A percentile compares a stretch with the other conserved stretches of the same genome.
Conservation (phyloP, 192 early-diverging fungal genomes). For the Linnemannia exigua region DNA sequence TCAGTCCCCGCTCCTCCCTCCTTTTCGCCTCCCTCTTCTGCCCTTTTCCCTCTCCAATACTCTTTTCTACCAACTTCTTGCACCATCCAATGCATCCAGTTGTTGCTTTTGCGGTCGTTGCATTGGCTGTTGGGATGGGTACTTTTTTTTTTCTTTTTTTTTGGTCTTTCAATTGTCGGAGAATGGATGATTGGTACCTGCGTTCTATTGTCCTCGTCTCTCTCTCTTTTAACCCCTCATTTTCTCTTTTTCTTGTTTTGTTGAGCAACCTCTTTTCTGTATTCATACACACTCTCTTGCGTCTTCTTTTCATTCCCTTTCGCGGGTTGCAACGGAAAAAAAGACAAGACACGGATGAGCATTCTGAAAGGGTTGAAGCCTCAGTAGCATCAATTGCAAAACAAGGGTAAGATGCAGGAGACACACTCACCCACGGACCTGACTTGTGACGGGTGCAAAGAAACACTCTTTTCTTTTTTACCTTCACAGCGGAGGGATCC, state of each 20-base stretch:
- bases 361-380: background rate
- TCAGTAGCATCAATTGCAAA: too few relatives aligned
- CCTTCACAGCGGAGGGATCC: background rate
- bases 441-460: background rate
- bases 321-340: background rate
- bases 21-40: background rate
- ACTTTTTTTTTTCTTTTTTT: too few relatives aligned
- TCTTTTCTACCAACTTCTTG: background rate
- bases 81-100: background rate
- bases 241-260: background rate
- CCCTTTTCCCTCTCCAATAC: background rate
- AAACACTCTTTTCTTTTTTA: background rate
- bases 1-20: background rate
- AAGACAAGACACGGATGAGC: background rate
- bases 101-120: background rate
- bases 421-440: background rate
- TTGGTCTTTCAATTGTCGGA: background rate
- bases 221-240: background rate
- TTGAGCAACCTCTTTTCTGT: background rate
- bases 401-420: background rate
- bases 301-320: background rate
- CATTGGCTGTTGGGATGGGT: background rate
- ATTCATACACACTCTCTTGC: background rate
- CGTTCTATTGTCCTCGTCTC: too few relatives aligned
- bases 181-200: constrained; percentile 2